phyloP scores from a whole-genome alignment of 2,329 filamentous ascomycete genomes.

The Chaetomiaceae sp. region DNA sequence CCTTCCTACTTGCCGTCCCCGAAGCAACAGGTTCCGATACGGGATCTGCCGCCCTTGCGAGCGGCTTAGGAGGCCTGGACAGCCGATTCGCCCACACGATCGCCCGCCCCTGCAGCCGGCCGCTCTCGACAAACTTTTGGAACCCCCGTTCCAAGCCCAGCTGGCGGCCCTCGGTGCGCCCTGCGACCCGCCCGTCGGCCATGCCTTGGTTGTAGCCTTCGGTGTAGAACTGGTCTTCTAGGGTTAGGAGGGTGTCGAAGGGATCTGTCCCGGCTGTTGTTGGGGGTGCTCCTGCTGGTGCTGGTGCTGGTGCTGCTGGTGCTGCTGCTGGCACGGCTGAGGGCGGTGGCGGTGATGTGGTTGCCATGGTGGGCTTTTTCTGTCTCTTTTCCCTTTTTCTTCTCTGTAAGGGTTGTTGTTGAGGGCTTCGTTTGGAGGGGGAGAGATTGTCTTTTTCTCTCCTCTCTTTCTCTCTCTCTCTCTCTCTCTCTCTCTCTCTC shows the following conservation, averaged over 20 bases:
- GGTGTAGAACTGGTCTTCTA: slow-evolving; percentile 69
- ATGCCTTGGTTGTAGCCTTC: slow-evolving; percentile 75
- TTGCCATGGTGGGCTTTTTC: slow-evolving; percentile 10
- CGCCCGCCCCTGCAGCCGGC: slow-evolving; percentile 71
- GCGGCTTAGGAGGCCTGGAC: too few relatives aligned
- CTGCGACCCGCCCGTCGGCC: slow-evolving; percentile 70
- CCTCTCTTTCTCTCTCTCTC: too few relatives aligned
- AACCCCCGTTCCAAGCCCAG: slow-evolving; percentile 92
- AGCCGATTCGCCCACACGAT: slow-evolving; percentile 75
- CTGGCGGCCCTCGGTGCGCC: slow-evolving; percentile 80
- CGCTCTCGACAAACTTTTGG: slow-evolving; percentile 82
- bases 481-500: too few relatives aligned
- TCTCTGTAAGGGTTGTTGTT: not conserved
- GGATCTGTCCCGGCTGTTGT: slow-evolving; percentile 38
- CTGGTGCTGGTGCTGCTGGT: not conserved
- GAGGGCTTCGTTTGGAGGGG: not conserved
- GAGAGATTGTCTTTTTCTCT: not conserved
- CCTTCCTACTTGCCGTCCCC: not conserved
- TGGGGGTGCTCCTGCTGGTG: slow-evolving; percentile 10
- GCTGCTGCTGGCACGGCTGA: slow-evolving; percentile 10
- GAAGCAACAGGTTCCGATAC: too few relatives aligned
- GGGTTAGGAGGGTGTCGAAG: slow-evolving; percentile 54
- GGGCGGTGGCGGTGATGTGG: not conserved
- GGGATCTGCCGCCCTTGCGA: too few relatives aligned
- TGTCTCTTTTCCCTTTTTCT: not conserved